Percentiles rank a stretch among this genome's conserved stretches.
Evolutionary conservation across 371 early-diverging fungal species (phyloP).

Genomic region (Rhizomucor miehei): DNA sequence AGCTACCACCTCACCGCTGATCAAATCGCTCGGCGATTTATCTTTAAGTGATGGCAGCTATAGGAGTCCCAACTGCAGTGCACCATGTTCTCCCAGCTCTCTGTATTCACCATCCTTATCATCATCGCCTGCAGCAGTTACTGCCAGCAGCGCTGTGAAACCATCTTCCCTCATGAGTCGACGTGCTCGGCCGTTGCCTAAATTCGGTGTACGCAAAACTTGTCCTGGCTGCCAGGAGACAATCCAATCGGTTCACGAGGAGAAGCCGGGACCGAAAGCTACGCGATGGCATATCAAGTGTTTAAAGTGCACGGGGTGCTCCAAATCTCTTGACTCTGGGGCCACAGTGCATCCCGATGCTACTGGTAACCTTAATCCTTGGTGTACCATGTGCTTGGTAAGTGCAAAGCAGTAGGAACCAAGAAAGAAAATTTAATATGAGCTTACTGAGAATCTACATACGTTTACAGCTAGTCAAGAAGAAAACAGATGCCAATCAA

Average conservation of each 20-base stretch:
- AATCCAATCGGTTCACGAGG: conserved; percentile 40
- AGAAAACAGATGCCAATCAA: too few species aligned
- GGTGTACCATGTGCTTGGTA: conserved; percentile 41
- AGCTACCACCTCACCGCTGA: not conserved
- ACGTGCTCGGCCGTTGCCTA: conserved; percentile 31
- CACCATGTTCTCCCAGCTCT: not conserved
- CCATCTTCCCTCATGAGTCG: conserved; percentile 38
- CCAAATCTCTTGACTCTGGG: conserved; percentile 39
- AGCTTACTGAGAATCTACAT: too few species aligned
- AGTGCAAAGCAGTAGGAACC: conserved; percentile 2
- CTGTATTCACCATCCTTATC: not conserved
- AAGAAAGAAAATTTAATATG: too few species aligned
- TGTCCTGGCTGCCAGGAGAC: conserved; percentile 40
- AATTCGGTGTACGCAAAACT: conserved; percentile 29
- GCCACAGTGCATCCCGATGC: conserved; percentile 28
- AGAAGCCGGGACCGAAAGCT: conserved; percentile 43
- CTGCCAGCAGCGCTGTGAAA: conserved; percentile 4
- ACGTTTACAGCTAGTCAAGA: too few species aligned
- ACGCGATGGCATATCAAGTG: conserved; percentile 44
- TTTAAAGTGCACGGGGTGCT: conserved; percentile 29
- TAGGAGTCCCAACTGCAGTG: not conserved
- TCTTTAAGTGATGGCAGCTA: not conserved
- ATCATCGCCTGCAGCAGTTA: conserved; percentile 6
- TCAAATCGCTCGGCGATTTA: not conserved
- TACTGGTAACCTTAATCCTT: conserved; percentile 20